phyloP scores from a whole-genome alignment of 2,329 filamentous ascomycete genomes.

The Calonectria honghensis region DNA sequence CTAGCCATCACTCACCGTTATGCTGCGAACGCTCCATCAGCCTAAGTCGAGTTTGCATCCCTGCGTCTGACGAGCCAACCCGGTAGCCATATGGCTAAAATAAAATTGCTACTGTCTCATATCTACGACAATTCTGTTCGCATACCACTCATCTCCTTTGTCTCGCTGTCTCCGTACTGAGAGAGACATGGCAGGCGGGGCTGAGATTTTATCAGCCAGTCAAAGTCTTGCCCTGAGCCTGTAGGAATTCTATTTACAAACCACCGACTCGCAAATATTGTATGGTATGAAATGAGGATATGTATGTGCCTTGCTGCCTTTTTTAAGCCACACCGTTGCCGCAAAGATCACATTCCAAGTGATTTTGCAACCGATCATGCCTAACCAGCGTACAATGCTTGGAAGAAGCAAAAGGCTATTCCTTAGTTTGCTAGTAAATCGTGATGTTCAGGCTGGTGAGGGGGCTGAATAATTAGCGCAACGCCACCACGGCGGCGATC shows the following conservation, averaged over 20 bases:
- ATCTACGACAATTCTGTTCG: background rate
- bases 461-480: too few species aligned
- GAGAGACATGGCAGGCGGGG: background rate
- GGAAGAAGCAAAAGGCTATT: background rate
- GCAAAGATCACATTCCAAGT: background rate
- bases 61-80: background rate
- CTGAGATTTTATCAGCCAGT: background rate
- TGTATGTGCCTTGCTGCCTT: background rate
- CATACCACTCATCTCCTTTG: background rate
- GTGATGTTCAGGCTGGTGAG: too few species aligned
- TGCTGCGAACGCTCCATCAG: background rate
- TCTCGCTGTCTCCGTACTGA: background rate
- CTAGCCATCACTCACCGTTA: background rate
- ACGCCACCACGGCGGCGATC: too few species aligned
- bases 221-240: background rate
- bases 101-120: background rate
- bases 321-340: background rate
- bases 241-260: background rate
- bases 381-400: background rate
- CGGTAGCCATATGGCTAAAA: background rate
- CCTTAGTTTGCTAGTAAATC: background rate
- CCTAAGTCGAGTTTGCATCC: background rate
- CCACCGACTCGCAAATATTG: background rate
- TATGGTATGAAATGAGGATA: background rate
- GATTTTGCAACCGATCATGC: background rate